Evolutionary conservation across 2,329 filamentous ascomycete species (phyloP), one percentile per base, ranked within the genome.

Genomic region (Penicillium sp.): DNA sequence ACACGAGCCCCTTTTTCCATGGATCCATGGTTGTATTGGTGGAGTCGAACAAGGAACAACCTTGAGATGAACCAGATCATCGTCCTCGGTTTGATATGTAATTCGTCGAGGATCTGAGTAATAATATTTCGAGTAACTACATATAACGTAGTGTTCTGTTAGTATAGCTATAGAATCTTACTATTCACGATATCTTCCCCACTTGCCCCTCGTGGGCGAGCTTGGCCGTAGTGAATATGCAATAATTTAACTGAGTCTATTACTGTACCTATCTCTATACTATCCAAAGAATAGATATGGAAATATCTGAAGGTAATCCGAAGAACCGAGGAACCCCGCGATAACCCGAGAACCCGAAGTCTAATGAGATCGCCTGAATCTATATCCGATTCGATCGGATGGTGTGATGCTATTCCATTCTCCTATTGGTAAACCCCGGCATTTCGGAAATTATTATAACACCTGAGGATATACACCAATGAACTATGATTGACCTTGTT

Each of bases 401-500:
- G 2, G 20, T 13, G 35, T 37, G 35, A 24, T 14, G 35, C 11
- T 3, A 24, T 4, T 34, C 18, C 16, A 5, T 18, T 10, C 16
- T 18, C 31, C 18, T 4, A 34, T 34, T 34, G 31, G 31, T 3
- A 34, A 34, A 5, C 11, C 14, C 31, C 14, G 31, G 31, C 31
- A 16, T 34, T 34, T 34, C 14, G 24, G 41, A 37, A 23, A 37
- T 36, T 37, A 43, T 20, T 36, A 29, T 14, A 23, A 43, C 32
- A 43, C 24, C 7, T 20, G 24, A 35, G 32, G 24, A 37, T 16
- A 26, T n/a, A n/a, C n/a, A n/a, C n/a, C n/a, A n/a, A n/a, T 34
- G n/a, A 23, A 40, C 37, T 29, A 20, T 13, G 48, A 67, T 59
- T 79, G 71, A 50, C 71, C 74, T 66, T 86, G 79, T 76, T 95